Conservation (phyloP, 23 red algal species). For the Gracilaria gracilis region DNA sequence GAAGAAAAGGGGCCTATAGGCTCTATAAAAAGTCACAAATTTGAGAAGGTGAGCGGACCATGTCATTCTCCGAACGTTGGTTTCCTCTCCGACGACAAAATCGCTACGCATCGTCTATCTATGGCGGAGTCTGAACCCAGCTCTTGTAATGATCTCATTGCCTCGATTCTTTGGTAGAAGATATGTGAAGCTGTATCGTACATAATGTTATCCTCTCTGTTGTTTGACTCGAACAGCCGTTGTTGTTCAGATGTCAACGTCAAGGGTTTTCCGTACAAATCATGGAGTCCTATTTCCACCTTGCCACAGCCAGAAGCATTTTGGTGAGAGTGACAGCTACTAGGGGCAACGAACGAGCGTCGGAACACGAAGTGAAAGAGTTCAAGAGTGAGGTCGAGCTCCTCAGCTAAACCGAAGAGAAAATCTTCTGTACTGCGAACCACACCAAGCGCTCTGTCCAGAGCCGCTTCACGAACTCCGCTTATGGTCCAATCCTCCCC, state of each 20-base stretch:
- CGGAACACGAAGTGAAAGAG: conserved; percentile 52
- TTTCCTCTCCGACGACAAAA: conserved; percentile 15
- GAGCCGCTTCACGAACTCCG: conserved; percentile 23
- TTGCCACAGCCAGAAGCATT: conserved; percentile 55
- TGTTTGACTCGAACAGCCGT: conserved; percentile 21
- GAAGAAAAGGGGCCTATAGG: no score
- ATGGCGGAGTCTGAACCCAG: conserved; percentile 50
- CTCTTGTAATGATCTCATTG: conserved; percentile 47
- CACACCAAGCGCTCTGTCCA: conserved; percentile 33
- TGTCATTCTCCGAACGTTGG: background rate
- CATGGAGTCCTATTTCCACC: conserved; percentile 47
- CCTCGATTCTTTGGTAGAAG: conserved; percentile 45
- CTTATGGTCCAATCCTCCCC: conserved; percentile 29
- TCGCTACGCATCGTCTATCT: conserved; percentile 26
- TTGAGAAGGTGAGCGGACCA: no score
- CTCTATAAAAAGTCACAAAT: no score
- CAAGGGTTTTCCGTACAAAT: conserved; percentile 43
- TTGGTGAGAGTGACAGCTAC: conserved; percentile 50
- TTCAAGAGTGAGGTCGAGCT: conserved; percentile 51
- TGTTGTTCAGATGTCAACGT: conserved; percentile 32
- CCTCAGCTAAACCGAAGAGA: conserved; percentile 52
- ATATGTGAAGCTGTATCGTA: conserved; percentile 25
- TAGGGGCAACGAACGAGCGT: conserved; percentile 44
- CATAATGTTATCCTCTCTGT: conserved; percentile 30
- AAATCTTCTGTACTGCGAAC: conserved; percentile 56